Conservation (phyloP, 1,284 basidiomycete genomes). For the Cystobasidium slooffiae region DNA sequence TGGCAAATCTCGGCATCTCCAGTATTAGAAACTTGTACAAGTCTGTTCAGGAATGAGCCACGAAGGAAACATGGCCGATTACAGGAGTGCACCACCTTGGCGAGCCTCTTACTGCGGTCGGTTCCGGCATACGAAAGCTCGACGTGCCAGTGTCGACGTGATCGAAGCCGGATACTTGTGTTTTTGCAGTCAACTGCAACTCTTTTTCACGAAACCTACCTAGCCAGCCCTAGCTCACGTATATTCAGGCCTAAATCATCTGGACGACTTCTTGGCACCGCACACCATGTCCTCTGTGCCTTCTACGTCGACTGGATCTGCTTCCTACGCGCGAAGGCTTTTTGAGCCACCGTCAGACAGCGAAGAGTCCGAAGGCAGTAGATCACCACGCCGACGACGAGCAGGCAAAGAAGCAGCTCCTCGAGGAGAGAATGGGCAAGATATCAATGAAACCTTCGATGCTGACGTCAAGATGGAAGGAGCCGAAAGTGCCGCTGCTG, state of each 20-base stretch:
- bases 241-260: not conserved
- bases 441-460: not conserved
- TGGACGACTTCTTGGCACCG: not conserved
- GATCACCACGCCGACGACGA: conserved; percentile 16
- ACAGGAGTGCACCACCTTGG: no score
- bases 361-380: conserved; percentile 14
- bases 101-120: no score
- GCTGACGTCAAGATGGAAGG: conserved; percentile 17
- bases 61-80: no score
- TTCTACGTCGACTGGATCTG: conserved; percentile 9
- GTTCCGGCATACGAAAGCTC: no score
- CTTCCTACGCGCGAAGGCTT: conserved; percentile 12
- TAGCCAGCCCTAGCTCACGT: no score
- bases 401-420: conserved; percentile 9
- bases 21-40: no score
- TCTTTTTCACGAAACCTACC: no score
- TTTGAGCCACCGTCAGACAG: conserved; percentile 18
- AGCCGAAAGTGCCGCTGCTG: not conserved
- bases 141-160: no score
- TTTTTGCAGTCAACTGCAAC: no score
- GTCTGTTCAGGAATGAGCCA: no score
- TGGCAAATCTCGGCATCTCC: no score
- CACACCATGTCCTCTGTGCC: conserved; percentile 9
- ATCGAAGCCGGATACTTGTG: no score
- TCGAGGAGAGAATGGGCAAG: not conserved